These are phyloP conservation scores for Clavispora phyllophila DNA, from an alignment of 805 yeast species.

Conservation along the genomic window DNA sequence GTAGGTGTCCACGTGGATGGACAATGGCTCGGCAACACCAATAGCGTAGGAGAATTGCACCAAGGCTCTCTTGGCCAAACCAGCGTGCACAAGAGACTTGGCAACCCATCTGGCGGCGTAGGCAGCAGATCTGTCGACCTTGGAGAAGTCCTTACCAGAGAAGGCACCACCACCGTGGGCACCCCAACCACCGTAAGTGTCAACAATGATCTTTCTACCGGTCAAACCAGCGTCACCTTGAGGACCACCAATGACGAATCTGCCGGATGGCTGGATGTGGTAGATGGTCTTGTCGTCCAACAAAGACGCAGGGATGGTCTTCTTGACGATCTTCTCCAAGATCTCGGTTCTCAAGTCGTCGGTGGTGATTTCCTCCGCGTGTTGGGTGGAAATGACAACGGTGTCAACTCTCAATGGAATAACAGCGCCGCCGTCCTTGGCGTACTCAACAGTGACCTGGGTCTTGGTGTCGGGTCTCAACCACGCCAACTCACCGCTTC, in stretches of 20 bases:
- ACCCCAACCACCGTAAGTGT: slow-evolving; percentile 99
- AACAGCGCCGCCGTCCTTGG: slow-evolving; percentile 91
- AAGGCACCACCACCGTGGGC: slow-evolving; percentile 99
- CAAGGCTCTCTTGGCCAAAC: slow-evolving; percentile 92
- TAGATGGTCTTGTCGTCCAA: slow-evolving; percentile 93
- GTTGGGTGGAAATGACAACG: slow-evolving; percentile 95
- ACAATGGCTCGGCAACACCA: slow-evolving; percentile 99
- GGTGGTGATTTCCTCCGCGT: slow-evolving; percentile 92
- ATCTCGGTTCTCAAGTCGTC: slow-evolving; percentile 84
- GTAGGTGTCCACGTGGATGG: slow-evolving; percentile 95
- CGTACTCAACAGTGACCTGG: slow-evolving; percentile 97
- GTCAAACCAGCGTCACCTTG: slow-evolving; percentile 99
- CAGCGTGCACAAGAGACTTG: slow-evolving; percentile 92
- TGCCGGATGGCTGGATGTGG: slow-evolving; percentile 99
- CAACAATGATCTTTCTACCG: slow-evolving; percentile 99
- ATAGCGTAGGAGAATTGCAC: slow-evolving; percentile 99
- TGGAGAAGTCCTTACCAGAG: slow-evolving; percentile 99
- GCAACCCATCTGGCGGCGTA: slow-evolving; percentile 99
- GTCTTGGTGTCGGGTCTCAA: slow-evolving; percentile 99
- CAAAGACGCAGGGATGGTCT: slow-evolving; percentile 85
- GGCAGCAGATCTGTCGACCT: slow-evolving; percentile 99
- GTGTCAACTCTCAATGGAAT: slow-evolving; percentile 96
- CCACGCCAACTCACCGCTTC: slow-evolving; percentile 93
- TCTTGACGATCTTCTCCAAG: slow-evolving; percentile 74
- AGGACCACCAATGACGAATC: slow-evolving; percentile 99